phyloP scores from a whole-genome alignment of 371 early-diverging fungal species.

The Nematocida parisii region DNA sequence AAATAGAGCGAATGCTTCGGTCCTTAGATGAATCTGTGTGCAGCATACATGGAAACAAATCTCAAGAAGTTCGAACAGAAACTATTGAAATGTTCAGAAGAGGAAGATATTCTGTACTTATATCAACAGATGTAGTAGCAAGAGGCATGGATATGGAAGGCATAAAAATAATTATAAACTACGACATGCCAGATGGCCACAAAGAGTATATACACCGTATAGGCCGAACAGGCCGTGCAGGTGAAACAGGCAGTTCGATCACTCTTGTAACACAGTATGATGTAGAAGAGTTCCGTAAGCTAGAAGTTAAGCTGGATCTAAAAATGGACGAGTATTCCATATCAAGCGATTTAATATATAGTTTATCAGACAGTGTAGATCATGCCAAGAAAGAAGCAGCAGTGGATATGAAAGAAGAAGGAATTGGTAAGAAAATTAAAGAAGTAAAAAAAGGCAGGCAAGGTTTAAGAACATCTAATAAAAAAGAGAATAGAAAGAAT shows the following conservation, averaged over 20 bases:
- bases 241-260: constrained; percentile 81
- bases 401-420: constrained; percentile 41
- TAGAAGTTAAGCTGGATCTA: constrained; percentile 90
- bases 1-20: constrained; percentile 77
- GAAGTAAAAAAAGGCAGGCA: constrained; percentile 5
- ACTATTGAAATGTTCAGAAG: constrained; percentile 83
- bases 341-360: constrained; percentile 22
- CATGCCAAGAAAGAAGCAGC: constrained; percentile 43
- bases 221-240: constrained; percentile 89
- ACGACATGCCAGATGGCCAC: constrained; percentile 83
- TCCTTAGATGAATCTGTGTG: constrained; percentile 80
- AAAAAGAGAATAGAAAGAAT: too few species aligned
- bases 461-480: background rate
- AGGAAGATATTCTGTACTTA: constrained; percentile 75
- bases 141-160: constrained; percentile 92
- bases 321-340: constrained; percentile 75
- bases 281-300: constrained; percentile 81
- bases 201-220: constrained; percentile 93
- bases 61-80: constrained; percentile 81
- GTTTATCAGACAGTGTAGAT: constrained; percentile 39
- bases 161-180: constrained; percentile 88
- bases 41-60: constrained; percentile 83
- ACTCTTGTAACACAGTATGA: constrained; percentile 93
- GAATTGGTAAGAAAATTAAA: constrained; percentile 34
- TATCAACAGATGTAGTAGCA: constrained; percentile 93